These are phyloP conservation scores for Eustoma russellianum DNA, from an alignment of 257 asterid genomes.

Conservation along the genomic window DNA sequence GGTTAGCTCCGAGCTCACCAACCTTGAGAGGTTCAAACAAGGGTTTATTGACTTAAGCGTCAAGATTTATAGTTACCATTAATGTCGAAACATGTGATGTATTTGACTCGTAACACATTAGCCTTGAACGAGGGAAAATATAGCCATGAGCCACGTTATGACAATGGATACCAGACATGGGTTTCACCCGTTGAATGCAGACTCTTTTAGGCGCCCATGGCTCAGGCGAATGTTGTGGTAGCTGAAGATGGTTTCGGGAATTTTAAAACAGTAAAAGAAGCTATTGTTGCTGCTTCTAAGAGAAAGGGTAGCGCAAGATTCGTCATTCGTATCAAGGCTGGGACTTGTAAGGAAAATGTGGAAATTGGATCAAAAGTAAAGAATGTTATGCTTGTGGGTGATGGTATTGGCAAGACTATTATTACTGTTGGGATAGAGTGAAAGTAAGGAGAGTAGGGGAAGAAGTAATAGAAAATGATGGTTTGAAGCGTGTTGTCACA, in stretches of 20 bases:
- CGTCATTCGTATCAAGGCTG: slow-evolving; percentile 55
- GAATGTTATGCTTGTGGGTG: slow-evolving; percentile 66
- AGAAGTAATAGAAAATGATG: too few relatives aligned
- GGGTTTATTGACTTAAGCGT: slow-evolving; percentile 60
- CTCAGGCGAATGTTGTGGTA: slow-evolving; percentile 39
- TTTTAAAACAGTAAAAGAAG: slow-evolving; percentile 44
- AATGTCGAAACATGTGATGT: slow-evolving; percentile 45
- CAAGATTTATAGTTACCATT: slow-evolving; percentile 23
- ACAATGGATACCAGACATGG: slow-evolving; percentile 55
- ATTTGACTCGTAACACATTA: slow-evolving; percentile 51
- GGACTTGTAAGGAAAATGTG: slow-evolving; percentile 57
- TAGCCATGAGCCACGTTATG: slow-evolving; percentile 3
- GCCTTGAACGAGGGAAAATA: slow-evolving; percentile 33
- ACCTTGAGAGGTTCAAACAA: slow-evolving; percentile 6
- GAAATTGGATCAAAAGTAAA: slow-evolving; percentile 24
- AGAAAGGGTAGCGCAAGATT: slow-evolving; percentile 41
- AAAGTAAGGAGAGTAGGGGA: too few relatives aligned
- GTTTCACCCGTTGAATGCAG: slow-evolving; percentile 45
- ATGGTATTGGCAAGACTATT: slow-evolving; percentile 68
- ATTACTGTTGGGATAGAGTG: too few relatives aligned
- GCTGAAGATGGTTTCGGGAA: slow-evolving; percentile 41
- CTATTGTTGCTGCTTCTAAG: slow-evolving; percentile 38
- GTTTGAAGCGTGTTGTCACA: too few relatives aligned
- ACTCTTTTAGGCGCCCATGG: slow-evolving; percentile 36
- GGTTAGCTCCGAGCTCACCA: slow-evolving; percentile 14